Conservation (phyloP, 2,329 filamentous ascomycete genomes). For the Penicillium sp. region DNA sequence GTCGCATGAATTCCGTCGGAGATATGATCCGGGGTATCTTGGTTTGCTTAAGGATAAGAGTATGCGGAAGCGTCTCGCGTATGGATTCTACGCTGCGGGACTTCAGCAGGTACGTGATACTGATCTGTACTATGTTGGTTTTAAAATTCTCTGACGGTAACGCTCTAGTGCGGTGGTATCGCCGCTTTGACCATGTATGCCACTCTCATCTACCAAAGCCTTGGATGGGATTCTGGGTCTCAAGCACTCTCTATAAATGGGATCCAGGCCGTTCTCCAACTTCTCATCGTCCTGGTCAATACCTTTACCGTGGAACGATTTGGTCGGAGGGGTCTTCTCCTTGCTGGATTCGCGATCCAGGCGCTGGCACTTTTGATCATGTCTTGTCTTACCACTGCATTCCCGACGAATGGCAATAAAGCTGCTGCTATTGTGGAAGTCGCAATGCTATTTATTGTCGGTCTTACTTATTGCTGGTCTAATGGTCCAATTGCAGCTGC, state of each 20-base stretch:
- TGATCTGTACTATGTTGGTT: no score
- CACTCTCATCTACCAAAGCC: slow-evolving; percentile 44
- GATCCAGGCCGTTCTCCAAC: slow-evolving; percentile 43
- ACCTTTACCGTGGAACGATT: slow-evolving; percentile 46
- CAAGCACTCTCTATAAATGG: slow-evolving; percentile 46
- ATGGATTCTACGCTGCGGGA: slow-evolving; percentile 42
- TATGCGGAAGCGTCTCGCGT: slow-evolving; percentile 43
- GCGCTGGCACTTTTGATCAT: slow-evolving; percentile 42
- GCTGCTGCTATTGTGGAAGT: slow-evolving; percentile 45
- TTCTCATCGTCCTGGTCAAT: slow-evolving; percentile 46
- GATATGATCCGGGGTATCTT: slow-evolving; percentile 37
- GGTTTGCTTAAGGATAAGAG: slow-evolving; percentile 31
- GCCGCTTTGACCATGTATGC: slow-evolving; percentile 45
- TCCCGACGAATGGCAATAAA: slow-evolving; percentile 38
- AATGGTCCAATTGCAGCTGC: slow-evolving; percentile 46
- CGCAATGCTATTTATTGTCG: slow-evolving; percentile 50
- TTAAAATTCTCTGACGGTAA: no score
- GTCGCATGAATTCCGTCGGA: slow-evolving; percentile 38
- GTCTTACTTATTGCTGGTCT: slow-evolving; percentile 48
- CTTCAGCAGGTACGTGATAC: slow-evolving; percentile 33
- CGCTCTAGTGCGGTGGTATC: slow-evolving; percentile 34
- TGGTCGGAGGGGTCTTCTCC: slow-evolving; percentile 39
- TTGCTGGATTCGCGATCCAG: slow-evolving; percentile 44
- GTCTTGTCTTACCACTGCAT: slow-evolving; percentile 43
- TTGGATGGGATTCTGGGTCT: slow-evolving; percentile 42